phyloP scores from a whole-genome alignment of 2,329 filamentous ascomycete species.

The Zasmidium cellare region DNA sequence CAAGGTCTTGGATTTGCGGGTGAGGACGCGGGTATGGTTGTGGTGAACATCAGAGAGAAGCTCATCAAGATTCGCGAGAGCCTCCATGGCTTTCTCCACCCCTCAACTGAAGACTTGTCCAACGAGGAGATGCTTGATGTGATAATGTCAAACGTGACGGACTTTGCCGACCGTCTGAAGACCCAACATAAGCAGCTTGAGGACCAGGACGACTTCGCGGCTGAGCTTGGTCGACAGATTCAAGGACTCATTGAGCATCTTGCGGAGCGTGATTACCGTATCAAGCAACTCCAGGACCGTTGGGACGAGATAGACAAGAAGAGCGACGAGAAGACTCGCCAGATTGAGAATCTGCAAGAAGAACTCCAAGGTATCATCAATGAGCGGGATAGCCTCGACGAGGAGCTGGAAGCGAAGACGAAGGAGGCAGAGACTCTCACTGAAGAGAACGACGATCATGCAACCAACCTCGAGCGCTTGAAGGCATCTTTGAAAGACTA shows the following conservation, averaged over 20 bases:
- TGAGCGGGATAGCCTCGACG: slow-evolving; percentile 27
- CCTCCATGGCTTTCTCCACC: slow-evolving; percentile 42
- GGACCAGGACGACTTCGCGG: slow-evolving; percentile 29
- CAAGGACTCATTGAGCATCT: slow-evolving; percentile 42
- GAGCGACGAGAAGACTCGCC: slow-evolving; percentile 39
- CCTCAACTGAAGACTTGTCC: slow-evolving; percentile 37
- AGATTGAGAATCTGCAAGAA: slow-evolving; percentile 40
- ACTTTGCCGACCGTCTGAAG: slow-evolving; percentile 39
- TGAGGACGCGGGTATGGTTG: slow-evolving; percentile 37
- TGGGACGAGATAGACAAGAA: slow-evolving; percentile 38
- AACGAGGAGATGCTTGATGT: slow-evolving; percentile 43
- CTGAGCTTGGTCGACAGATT: slow-evolving; percentile 39
- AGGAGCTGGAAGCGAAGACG: slow-evolving; percentile 25
- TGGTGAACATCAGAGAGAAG: slow-evolving; percentile 43
- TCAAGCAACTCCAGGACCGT: slow-evolving; percentile 38
- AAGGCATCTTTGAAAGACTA: slow-evolving; percentile 41
- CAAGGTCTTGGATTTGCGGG: slow-evolving; percentile 42
- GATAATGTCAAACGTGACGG: slow-evolving; percentile 33
- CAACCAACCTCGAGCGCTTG: slow-evolving; percentile 39
- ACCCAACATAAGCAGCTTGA: slow-evolving; percentile 37
- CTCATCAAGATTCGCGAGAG: slow-evolving; percentile 42
- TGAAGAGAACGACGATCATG: slow-evolving; percentile 34
- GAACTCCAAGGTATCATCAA: slow-evolving; percentile 35
- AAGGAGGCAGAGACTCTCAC: slow-evolving; percentile 25
- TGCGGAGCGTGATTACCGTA: slow-evolving; percentile 37